Percentiles rank a stretch among this genome's conserved stretches.
phyloP scores from a whole-genome alignment of 2,329 filamentous ascomycete species.

The Hymenoscyphus salicellus region DNA sequence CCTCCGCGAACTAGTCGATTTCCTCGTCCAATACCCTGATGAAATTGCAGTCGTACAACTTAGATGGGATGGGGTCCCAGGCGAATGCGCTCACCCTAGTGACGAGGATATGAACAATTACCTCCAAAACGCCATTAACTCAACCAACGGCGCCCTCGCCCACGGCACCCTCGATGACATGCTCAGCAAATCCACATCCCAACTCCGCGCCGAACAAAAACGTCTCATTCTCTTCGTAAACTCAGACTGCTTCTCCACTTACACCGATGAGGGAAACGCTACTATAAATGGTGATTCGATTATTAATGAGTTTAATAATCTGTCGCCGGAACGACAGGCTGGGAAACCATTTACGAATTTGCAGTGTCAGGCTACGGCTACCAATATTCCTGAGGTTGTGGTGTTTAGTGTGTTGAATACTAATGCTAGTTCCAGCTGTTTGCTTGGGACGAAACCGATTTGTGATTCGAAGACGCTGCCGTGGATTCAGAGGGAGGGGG shows the following conservation, averaged over 20 bases:
- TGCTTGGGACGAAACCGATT: slow-evolving; percentile 48
- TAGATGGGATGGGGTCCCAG: slow-evolving; percentile 49
- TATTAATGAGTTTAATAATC: slow-evolving; percentile 37
- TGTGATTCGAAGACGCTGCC: slow-evolving; percentile 49
- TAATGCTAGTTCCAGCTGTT: slow-evolving; percentile 44
- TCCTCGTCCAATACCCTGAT: slow-evolving; percentile 41
- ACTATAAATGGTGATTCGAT: slow-evolving; percentile 42
- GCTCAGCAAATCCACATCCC: slow-evolving; percentile 34
- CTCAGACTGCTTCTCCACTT: slow-evolving; percentile 41
- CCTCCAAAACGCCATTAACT: slow-evolving; percentile 37
- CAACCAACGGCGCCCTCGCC: slow-evolving; percentile 32
- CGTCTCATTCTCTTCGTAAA: slow-evolving; percentile 40
- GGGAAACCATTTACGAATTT: slow-evolving; percentile 42
- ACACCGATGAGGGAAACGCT: slow-evolving; percentile 43
- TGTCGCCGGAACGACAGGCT: slow-evolving; percentile 36
- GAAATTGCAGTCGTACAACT: slow-evolving; percentile 51
- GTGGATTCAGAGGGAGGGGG: slow-evolving; percentile 44
- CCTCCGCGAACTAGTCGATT: slow-evolving; percentile 41
- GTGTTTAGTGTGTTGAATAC: slow-evolving; percentile 45
- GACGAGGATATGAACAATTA: slow-evolving; percentile 42
- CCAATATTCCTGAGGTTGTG: slow-evolving; percentile 47
- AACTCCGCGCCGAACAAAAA: slow-evolving; percentile 38
- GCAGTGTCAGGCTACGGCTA: slow-evolving; percentile 52
- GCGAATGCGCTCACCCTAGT: slow-evolving; percentile 44
- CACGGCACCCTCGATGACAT: slow-evolving; percentile 37